phyloP scores from a whole-genome alignment of 2,329 filamentous ascomycete species.

The Chaetomiaceae sp. region DNA sequence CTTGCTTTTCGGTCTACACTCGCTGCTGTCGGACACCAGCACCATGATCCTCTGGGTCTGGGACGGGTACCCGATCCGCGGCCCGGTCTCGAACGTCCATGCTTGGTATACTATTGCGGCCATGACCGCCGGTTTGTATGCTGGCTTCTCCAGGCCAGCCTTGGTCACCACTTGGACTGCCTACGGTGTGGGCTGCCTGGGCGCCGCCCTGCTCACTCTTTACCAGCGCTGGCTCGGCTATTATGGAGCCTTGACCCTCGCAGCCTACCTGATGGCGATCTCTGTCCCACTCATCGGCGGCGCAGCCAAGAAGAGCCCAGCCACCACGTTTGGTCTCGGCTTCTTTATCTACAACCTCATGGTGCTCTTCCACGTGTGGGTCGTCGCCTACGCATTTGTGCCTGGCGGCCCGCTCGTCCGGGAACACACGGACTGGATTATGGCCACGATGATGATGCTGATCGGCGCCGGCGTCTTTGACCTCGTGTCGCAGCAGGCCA shows the following conservation, averaged over 20 bases:
- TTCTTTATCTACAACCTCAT: conserved; percentile 91
- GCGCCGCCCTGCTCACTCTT: conserved; percentile 70
- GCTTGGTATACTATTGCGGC: conserved; percentile 78
- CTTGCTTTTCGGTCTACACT: conserved; percentile 84
- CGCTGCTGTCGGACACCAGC: conserved; percentile 89
- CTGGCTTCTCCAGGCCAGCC: conserved; percentile 67
- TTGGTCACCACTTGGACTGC: conserved; percentile 71
- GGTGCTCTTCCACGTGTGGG: conserved; percentile 97
- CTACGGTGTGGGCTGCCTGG: conserved; percentile 70
- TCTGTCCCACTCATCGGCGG: conserved; percentile 68
- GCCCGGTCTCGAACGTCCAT: conserved; percentile 83
- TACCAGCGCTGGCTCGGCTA: conserved; percentile 83
- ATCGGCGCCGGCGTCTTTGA: conserved; percentile 83
- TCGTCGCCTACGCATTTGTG: conserved; percentile 96
- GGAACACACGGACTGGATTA: conserved; percentile 93
- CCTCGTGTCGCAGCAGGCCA: conserved; percentile 47
- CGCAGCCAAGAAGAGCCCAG: conserved; percentile 70
- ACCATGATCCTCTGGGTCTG: conserved; percentile 99
- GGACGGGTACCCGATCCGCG: conserved; percentile 89
- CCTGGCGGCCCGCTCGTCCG: conserved; percentile 87
- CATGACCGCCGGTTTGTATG: conserved; percentile 75
- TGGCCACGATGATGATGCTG: conserved; percentile 76
- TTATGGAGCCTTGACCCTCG: conserved; percentile 69
- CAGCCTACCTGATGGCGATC: conserved; percentile 76
- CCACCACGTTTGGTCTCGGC: conserved; percentile 75